Conservation (phyloP, 495 filamentous ascomycete species). For the Lasiosphaeris hirsuta region DNA sequence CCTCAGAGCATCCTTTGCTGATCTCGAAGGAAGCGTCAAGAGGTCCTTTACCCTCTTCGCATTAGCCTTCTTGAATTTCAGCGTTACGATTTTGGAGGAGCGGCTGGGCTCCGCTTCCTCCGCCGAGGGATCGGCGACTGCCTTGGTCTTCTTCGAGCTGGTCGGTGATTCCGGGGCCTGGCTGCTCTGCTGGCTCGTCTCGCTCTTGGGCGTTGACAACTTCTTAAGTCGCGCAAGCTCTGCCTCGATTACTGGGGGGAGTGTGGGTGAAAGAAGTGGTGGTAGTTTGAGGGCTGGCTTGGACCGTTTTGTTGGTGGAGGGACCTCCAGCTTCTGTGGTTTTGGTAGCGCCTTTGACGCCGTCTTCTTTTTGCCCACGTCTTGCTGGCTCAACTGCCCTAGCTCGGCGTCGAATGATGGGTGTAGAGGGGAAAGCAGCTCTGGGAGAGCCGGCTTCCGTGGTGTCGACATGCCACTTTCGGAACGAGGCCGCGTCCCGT, state of each 20-base stretch:
- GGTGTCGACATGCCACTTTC: conserved; percentile 34
- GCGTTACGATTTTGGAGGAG: conserved; percentile 23
- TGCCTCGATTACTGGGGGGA: conserved; percentile 44
- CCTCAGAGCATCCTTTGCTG: conserved; percentile 36
- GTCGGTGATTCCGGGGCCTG: conserved; percentile 36
- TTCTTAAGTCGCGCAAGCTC: conserved; percentile 37
- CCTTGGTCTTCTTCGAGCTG: conserved; percentile 36
- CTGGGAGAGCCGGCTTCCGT: conserved; percentile 36
- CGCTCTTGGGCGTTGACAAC: conserved; percentile 29
- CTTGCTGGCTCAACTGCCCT: conserved; percentile 24
- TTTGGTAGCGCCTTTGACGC: conserved; percentile 34
- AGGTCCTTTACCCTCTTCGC: conserved; percentile 42
- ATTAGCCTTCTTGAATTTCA: conserved; percentile 43
- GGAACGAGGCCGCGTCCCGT: conserved; percentile 34
- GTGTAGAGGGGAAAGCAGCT: conserved; percentile 41
- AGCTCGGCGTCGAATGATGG: conserved; percentile 35
- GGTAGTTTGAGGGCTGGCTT: conserved; percentile 33
- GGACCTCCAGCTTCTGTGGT: conserved; percentile 15
- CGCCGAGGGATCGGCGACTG: conserved; percentile 23
- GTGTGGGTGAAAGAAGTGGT: conserved; percentile 45
- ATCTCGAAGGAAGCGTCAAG: conserved; percentile 41
- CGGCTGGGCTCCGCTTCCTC: conserved; percentile 29
- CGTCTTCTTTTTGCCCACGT: conserved; percentile 26
- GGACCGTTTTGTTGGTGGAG: conserved; percentile 31
- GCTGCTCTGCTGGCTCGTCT: conserved; percentile 26